A percentile compares a stretch with the other conserved stretches of the same genome.
Evolutionary conservation across 2,329 filamentous ascomycete genomes (phyloP).

Genomic region (Nectriaceae sp.): DNA sequence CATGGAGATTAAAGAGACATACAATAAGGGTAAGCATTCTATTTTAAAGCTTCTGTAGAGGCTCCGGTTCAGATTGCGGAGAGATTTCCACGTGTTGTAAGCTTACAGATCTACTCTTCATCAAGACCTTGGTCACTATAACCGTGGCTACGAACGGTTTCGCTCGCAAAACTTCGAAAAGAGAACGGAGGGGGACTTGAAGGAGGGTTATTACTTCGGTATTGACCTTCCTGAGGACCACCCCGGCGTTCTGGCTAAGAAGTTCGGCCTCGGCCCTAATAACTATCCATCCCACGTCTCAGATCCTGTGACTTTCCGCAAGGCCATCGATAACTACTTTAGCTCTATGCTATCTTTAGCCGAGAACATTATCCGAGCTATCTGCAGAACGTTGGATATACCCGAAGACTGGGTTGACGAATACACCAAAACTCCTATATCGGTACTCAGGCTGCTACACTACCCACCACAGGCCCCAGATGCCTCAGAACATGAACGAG

Average conservation of each 20-base stretch:
- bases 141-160: conserved; percentile 11
- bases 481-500: conserved; percentile 11
- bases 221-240: conserved; percentile 5
- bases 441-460: conserved; percentile 10
- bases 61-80: background rate
- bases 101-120: background rate
- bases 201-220: conserved; percentile 11
- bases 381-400: conserved; percentile 5
- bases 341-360: background rate
- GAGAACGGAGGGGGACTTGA: conserved; percentile 8
- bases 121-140: conserved; percentile 1
- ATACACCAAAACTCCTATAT: conserved; percentile 10
- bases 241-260: conserved; percentile 4
- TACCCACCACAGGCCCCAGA: conserved; percentile 10
- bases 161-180: conserved; percentile 15
- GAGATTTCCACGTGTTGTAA: background rate
- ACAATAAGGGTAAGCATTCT: conserved; percentile 5
- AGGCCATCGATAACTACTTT: conserved; percentile 2
- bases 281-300: conserved; percentile 8
- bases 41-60: background rate
- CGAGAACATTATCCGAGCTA: conserved; percentile 2
- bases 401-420: conserved; percentile 6
- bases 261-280: conserved; percentile 12
- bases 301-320: conserved; percentile 3
- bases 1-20: conserved; percentile 5